Evolutionary conservation across 768 basidiomycete genomes (phyloP), one percentile per base, ranked within the genome.

Genomic region (Lentinula guzmanii): DNA sequence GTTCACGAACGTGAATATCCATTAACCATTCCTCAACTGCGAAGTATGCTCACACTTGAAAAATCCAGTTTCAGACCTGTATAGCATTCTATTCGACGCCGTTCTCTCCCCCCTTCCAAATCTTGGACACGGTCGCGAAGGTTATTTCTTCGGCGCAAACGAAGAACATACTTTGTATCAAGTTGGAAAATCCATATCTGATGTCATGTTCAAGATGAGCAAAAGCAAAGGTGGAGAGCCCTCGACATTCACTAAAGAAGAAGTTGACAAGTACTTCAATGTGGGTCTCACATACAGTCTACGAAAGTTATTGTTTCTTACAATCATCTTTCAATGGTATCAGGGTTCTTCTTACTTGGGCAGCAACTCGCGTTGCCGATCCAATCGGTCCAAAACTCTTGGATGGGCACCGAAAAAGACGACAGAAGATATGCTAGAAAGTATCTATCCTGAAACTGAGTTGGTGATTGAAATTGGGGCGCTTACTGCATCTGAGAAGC

Each of bases 131-230:
- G 82, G 82, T 13, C 76, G 77, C 5, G 78, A 79, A 31, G 84
- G 85, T 0, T 78, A 76, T 43, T 86, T 85, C 66, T 83, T 84
- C 63, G 82, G 75, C 15, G 82, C 74, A 62, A 82, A 72, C 62
- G 83, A 77, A 48, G 81, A 85, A 56, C 76, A 82, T 58, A 75
- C 68, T 1, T 42, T 79, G 21, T 77, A 77, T 46, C 75, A 81
- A 11, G 68, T 84, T 24, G 71, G 70, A 24, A 74, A 71, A 56
- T 73, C 71, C 0, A 74, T 83, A 42, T 75, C 74, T 1, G 70
- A 75, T 24, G 75, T 68, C 2, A 63, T 83, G 11, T 70, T 77
- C 16, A 73, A 71, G 1, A 63, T 76, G 8, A 78, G 77, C 1
- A 76, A 74, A 64, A 70, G 70, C 43, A 69, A 68, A 55, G 74